phyloP scores from a whole-genome alignment of 805 yeast species.

The Kodamaea fukazawae region DNA sequence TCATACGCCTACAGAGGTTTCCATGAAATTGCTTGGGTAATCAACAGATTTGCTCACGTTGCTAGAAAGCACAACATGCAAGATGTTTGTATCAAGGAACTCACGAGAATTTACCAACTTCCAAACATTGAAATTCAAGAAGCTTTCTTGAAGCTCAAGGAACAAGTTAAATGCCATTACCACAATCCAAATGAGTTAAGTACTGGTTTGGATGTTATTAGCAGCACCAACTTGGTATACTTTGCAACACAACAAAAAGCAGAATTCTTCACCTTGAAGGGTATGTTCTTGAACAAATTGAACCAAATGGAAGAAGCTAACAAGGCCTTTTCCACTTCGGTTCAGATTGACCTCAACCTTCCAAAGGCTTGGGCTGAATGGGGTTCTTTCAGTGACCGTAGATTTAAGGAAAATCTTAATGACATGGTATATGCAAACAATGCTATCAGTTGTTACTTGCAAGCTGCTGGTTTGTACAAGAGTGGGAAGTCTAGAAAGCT shows the following conservation, averaged over 20 bases:
- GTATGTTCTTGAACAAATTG: conserved; percentile 92
- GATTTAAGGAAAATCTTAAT: conserved; percentile 78
- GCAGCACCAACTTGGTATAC: conserved; percentile 92
- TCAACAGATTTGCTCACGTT: conserved; percentile 96
- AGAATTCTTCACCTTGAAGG: conserved; percentile 94
- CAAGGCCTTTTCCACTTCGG: conserved; percentile 97
- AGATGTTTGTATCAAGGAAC: conserved; percentile 90
- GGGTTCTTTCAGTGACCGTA: conserved; percentile 92
- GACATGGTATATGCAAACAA: conserved; percentile 85
- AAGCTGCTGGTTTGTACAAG: conserved; percentile 96
- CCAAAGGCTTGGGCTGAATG: conserved; percentile 99
- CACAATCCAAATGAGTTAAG: conserved; percentile 87
- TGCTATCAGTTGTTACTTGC: conserved; percentile 92
- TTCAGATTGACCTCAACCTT: conserved; percentile 86
- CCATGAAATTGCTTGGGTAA: conserved; percentile 99
- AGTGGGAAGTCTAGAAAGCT: conserved; percentile 86
- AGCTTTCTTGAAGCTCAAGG: conserved; percentile 91
- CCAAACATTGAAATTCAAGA: conserved; percentile 99
- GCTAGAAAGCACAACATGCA: conserved; percentile 97
- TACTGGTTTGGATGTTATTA: conserved; percentile 94
- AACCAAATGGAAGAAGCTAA: conserved; percentile 93
- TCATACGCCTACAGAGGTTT: conserved; percentile 97
- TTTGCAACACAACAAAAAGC: conserved; percentile 98
- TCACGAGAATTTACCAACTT: conserved; percentile 88
- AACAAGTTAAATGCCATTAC: conserved; percentile 96